Evolutionary conservation across 2,329 filamentous ascomycete species (phyloP).

Genomic region (Ophiostoma himal-ulmi): DNA sequence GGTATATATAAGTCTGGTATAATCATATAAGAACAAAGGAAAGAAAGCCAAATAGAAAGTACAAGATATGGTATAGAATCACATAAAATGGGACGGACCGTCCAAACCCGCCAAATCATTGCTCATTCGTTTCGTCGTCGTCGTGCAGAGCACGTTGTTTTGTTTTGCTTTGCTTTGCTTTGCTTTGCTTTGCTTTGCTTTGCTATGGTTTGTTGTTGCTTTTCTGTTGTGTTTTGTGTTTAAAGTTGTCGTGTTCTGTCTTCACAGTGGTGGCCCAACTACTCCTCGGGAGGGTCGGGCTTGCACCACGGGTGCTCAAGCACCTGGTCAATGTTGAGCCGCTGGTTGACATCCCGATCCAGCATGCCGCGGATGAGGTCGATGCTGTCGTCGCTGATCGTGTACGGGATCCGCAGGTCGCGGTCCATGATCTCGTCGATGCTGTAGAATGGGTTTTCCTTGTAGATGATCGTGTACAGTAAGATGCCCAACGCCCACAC

Average conservation of each 20-base stretch:
- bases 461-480: conserved; percentile 98
- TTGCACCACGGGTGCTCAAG: conserved; percentile 78
- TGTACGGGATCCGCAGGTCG: conserved; percentile 82
- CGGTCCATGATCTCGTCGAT: conserved; percentile 99
- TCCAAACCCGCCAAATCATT: neutral
- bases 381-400: conserved; percentile 86
- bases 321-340: conserved; percentile 83
- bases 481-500: conserved; percentile 97
- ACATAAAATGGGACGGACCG: conserved; percentile 1
- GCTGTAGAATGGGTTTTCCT: conserved; percentile 98
- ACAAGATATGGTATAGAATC: conserved; percentile 12
- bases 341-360: conserved; percentile 74
- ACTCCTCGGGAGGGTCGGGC: neutral
- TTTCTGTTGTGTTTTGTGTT: too few relatives aligned
- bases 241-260: too few relatives aligned
- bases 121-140: conserved; percentile 6
- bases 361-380: conserved; percentile 89
- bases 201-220: neutral
- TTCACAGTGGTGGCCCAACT: neutral
- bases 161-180: neutral
- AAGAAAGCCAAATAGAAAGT: conserved; percentile 1
- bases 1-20: neutral
- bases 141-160: conserved; percentile 1
- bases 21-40: neutral
- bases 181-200: neutral